Conservation (phyloP, 208 protist species). For the Wallacemonas rigidus region DNA sequence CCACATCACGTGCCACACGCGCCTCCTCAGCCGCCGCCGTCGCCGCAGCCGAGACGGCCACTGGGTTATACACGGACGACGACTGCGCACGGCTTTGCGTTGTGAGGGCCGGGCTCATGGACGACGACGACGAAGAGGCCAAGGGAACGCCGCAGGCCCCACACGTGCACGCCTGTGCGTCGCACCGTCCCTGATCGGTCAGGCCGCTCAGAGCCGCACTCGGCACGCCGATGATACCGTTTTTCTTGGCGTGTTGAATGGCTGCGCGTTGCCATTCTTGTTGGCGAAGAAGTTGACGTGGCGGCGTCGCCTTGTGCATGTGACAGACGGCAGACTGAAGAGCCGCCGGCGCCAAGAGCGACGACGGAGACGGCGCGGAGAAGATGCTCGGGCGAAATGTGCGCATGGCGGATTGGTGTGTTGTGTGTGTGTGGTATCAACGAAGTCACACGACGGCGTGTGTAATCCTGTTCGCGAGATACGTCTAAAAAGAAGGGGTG, state of each 20-base stretch:
- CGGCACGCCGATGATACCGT: slow-evolving; percentile 9
- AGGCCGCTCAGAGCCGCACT: not conserved
- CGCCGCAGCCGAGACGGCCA: not conserved
- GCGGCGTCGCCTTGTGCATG: not conserved
- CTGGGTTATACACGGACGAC: not conserved
- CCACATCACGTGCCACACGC: slow-evolving; percentile 22
- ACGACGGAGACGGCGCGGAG: not conserved
- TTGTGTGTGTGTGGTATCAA: not conserved
- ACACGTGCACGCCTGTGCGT: not conserved
- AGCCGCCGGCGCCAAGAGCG: too few species aligned
- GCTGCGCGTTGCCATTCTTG: slow-evolving; percentile 14
- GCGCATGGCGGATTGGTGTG: not conserved
- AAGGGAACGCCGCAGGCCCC: not conserved
- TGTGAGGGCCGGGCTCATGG: not conserved
- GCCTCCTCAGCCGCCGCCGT: slow-evolving; percentile 7
- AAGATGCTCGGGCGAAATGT: not conserved
- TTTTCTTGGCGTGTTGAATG: slow-evolving; percentile 14
- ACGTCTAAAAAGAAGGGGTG: too few species aligned
- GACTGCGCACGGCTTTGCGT: slow-evolving; percentile 9
- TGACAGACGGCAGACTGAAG: not conserved
- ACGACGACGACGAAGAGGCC: not conserved
- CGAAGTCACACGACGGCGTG: too few species aligned
- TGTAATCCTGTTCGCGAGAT: too few species aligned
- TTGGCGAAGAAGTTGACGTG: slow-evolving; percentile 7
- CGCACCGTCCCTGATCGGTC: not conserved